Conservation (phyloP, 2,329 filamentous ascomycete genomes). For the Fusarium circinatum region DNA sequence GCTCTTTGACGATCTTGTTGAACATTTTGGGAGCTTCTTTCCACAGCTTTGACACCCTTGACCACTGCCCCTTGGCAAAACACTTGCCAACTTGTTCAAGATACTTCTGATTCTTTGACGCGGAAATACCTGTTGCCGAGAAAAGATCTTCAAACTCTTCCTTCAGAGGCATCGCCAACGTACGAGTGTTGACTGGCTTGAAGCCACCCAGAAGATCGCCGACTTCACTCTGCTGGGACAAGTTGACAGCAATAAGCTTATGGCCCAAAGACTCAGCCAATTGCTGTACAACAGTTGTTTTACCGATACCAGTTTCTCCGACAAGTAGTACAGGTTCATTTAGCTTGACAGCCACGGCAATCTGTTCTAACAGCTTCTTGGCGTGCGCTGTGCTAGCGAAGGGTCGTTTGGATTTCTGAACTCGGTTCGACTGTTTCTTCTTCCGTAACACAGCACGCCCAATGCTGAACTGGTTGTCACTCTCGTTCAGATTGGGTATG, state of each 20-base stretch:
- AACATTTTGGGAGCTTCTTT: conserved; percentile 91
- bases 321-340: conserved; percentile 93
- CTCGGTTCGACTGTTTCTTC: conserved; percentile 59
- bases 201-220: conserved; percentile 96
- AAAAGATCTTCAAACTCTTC: conserved; percentile 96
- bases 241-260: conserved; percentile 90
- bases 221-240: conserved; percentile 97
- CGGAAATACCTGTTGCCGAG: conserved; percentile 82
- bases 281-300: conserved; percentile 96
- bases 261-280: conserved; percentile 85
- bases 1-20: conserved; percentile 70
- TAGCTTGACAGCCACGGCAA: conserved; percentile 82
- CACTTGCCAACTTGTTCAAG: conserved; percentile 82
- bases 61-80: conserved; percentile 86
- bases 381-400: conserved; percentile 93
- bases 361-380: conserved; percentile 85
- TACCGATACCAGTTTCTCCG: conserved; percentile 98
- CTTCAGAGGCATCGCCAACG: conserved; percentile 86
- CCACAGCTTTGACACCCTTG: conserved; percentile 86
- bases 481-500: conserved; percentile 75
- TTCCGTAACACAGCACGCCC: conserved; percentile 74
- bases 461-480: conserved; percentile 66
- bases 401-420: conserved; percentile 66
- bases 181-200: conserved; percentile 93
- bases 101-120: conserved; percentile 88